phyloP scores from a whole-genome alignment of 108 stramenopile species.

The Fragilaria crotonensis region DNA sequence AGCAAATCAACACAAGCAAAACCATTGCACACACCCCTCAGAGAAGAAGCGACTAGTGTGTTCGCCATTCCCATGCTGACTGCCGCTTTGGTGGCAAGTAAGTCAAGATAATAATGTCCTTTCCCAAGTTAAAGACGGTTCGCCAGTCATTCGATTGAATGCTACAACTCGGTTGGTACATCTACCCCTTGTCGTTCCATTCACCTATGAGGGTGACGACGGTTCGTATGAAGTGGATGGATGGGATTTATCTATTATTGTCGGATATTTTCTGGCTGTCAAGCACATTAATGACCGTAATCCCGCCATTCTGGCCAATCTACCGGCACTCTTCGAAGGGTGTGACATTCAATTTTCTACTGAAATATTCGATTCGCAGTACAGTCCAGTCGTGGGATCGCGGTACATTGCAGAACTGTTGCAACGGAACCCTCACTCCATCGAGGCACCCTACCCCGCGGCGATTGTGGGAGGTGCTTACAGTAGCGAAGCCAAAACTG shows the following conservation, averaged over 20 bases:
- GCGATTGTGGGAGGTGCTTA: constrained; percentile 9
- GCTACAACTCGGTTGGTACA: not conserved
- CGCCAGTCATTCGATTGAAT: not conserved
- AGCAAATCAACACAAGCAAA: too few relatives aligned
- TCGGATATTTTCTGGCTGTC: not conserved
- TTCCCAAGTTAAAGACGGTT: constrained; percentile 1
- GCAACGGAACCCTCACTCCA: not conserved
- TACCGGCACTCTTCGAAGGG: constrained; percentile 1
- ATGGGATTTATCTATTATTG: not conserved
- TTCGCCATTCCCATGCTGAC: too few relatives aligned
- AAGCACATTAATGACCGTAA: constrained; percentile 1
- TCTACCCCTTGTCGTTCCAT: not conserved
- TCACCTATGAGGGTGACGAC: not conserved
- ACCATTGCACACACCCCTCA: too few relatives aligned
- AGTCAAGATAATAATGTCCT: too few relatives aligned
- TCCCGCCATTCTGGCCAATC: not conserved
- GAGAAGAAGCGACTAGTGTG: too few relatives aligned
- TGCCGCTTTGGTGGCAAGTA: too few relatives aligned
- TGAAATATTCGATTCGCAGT: constrained; percentile 6
- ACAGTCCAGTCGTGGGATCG: not conserved
- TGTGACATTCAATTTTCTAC: constrained; percentile 11
- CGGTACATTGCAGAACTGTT: constrained; percentile 1
- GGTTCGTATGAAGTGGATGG: not conserved
- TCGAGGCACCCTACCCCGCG: constrained; percentile 5
- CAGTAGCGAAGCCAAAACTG: constrained; percentile 1